phyloP scores from a whole-genome alignment of 495 filamentous ascomycete species.

The Aspergillus campestris region DNA sequence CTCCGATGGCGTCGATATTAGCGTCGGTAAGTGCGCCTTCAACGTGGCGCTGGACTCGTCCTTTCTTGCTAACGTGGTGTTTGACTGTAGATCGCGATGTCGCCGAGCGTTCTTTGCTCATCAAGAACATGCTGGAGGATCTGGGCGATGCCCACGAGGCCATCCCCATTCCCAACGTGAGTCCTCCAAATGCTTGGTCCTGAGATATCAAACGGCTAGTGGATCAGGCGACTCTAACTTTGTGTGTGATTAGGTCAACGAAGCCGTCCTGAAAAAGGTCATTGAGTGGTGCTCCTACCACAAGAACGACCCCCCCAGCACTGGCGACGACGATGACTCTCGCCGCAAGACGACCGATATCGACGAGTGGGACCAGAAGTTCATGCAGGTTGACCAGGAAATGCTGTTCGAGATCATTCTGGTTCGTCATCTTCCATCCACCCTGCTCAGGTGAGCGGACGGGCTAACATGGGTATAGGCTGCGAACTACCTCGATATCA shows the following conservation, averaged over 20 bases:
- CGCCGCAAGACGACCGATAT: constrained; percentile 98
- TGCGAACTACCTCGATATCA: constrained; percentile 68
- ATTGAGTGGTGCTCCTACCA: constrained; percentile 97
- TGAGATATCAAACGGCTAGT: neutral
- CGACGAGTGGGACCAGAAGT: constrained; percentile 99
- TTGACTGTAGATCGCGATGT: constrained; percentile 60
- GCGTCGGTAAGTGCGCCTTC: constrained; percentile 41
- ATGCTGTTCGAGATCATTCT: constrained; percentile 99
- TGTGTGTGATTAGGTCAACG: constrained; percentile 61
- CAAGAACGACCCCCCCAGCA: constrained; percentile 69
- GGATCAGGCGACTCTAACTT: neutral
- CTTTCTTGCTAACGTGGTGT: constrained; percentile 2
- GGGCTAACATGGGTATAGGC: constrained; percentile 27
- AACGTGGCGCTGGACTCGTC: neutral
- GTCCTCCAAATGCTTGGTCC: constrained; percentile 14
- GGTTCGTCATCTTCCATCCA: constrained; percentile 44
- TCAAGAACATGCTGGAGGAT: constrained; percentile 98
- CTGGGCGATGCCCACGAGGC: constrained; percentile 60
- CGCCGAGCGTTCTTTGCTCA: constrained; percentile 84
- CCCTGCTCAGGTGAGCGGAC: too few species aligned
- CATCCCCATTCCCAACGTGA: constrained; percentile 84
- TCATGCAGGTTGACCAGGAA: constrained; percentile 99
- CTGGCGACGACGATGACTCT: constrained; percentile 84
- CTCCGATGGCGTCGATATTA: constrained; percentile 48
- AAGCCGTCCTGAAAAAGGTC: constrained; percentile 87